Conservation (phyloP, 2,329 filamentous ascomycete genomes). For the Arthrobotrys pseudoclavata region DNA sequence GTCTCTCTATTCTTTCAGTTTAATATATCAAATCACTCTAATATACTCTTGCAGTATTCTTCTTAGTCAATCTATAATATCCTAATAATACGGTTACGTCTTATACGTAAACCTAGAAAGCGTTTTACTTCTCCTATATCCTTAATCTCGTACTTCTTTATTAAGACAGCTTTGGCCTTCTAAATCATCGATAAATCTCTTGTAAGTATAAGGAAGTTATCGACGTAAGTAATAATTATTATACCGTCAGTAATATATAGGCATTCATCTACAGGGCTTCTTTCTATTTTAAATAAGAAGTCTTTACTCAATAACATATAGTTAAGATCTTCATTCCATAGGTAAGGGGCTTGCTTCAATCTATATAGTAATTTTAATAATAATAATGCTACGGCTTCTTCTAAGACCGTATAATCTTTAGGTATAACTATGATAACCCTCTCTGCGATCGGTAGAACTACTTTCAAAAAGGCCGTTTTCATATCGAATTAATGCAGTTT, state of each 20-base stretch:
- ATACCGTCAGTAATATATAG: not conserved
- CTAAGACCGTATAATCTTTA: no score
- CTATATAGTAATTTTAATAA: not conserved
- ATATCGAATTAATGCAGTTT: not conserved
- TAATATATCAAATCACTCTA: conserved; percentile 1
- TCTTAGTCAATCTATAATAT: no score
- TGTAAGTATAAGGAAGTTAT: not conserved
- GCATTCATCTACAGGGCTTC: not conserved
- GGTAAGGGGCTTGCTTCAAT: not conserved
- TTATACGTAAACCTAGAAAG: not conserved
- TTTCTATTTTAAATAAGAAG: not conserved
- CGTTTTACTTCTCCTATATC: not conserved
- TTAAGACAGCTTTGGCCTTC: not conserved
- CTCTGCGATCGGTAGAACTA: no score
- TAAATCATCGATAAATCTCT: not conserved
- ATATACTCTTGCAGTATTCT: not conserved
- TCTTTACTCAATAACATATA: not conserved
- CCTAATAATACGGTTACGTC: not conserved
- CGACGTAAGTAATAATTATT: not conserved
- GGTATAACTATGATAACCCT: no score
- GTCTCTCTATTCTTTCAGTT: not conserved
- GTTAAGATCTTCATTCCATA: not conserved
- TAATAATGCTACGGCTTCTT: not conserved
- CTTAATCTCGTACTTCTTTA: conserved; percentile 12
- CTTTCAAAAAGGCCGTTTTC: not conserved